Conservation (phyloP, 305 asterid genomes). For the Plantago lanceolata region DNA sequence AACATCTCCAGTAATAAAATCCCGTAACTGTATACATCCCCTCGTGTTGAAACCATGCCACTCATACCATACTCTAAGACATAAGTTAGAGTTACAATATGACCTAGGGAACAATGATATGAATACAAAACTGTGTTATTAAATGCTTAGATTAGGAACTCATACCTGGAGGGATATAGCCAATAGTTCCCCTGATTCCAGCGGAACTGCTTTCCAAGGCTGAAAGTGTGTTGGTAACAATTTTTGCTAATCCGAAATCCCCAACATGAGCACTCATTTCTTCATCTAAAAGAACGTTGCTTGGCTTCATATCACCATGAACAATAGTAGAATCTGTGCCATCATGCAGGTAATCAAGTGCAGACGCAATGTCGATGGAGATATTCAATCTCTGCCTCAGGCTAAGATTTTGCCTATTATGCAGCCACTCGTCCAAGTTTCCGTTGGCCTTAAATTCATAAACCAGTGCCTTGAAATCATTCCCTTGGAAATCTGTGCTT, state of each 20-base stretch:
- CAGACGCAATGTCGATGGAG: slow-evolving; percentile 21
- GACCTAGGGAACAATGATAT: neutral
- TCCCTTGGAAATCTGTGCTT: slow-evolving; percentile 13
- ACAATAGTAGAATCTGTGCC: slow-evolving; percentile 15
- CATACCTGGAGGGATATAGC: slow-evolving; percentile 19
- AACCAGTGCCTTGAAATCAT: slow-evolving; percentile 16
- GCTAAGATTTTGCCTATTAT: neutral
- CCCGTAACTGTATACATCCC: slow-evolving; percentile 3
- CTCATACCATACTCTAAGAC: neutral
- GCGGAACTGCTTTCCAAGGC: slow-evolving; percentile 4
- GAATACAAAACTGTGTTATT: too few species aligned
- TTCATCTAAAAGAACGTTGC: slow-evolving; percentile 21
- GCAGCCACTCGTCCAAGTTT: slow-evolving; percentile 21
- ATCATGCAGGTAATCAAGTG: slow-evolving; percentile 19
- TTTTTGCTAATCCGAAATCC: slow-evolving; percentile 24
- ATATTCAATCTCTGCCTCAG: slow-evolving; percentile 17
- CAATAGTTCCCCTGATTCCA: slow-evolving; percentile 21
- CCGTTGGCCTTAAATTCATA: slow-evolving; percentile 16
- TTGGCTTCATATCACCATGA: slow-evolving; percentile 25
- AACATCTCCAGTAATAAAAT: slow-evolving; percentile 1
- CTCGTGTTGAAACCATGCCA: neutral
- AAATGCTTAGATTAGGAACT: neutral
- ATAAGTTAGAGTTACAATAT: neutral
- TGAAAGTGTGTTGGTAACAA: slow-evolving; percentile 2
- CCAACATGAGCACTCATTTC: slow-evolving; percentile 20